Percentiles rank a stretch among this genome's conserved stretches.
Conservation (phyloP, 2,329 filamentous ascomycete genomes). For the Botryosphaeria dothidea region DNA sequence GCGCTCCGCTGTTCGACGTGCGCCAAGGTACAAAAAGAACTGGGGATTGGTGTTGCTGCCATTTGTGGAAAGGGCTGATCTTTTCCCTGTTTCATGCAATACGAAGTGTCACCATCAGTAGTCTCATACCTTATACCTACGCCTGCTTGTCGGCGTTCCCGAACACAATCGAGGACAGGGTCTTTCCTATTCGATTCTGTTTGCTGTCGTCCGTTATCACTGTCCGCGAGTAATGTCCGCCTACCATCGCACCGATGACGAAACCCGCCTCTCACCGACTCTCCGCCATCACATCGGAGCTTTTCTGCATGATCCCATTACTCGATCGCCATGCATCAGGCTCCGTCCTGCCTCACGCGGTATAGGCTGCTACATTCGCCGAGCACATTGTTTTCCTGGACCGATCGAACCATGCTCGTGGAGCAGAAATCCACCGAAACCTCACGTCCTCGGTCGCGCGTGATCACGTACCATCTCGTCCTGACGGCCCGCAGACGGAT, state of each 20-base stretch:
- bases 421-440: not conserved
- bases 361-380: not conserved
- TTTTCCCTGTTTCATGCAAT: not conserved
- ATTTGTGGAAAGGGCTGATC: not conserved
- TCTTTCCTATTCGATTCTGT: not conserved
- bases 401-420: not conserved
- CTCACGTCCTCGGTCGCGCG: not conserved
- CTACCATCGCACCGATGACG: not conserved
- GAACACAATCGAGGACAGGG: not conserved
- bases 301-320: not conserved
- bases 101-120: not conserved
- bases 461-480: not conserved
- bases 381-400: not conserved
- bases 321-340: not conserved
- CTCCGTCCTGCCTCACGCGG: not conserved
- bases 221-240: not conserved
- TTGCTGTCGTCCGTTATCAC: not conserved
- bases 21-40: not conserved
- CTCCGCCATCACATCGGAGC: not conserved
- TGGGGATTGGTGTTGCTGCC: not conserved
- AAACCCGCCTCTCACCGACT: not conserved
- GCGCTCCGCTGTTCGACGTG: not conserved
- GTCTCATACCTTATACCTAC: too few species aligned
- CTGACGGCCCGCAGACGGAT: not conserved
- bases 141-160: not conserved